These are phyloP conservation scores for Perkinsus olseni DNA, from an alignment of 169 alveolate genomes.

Conservation along the genomic window DNA sequence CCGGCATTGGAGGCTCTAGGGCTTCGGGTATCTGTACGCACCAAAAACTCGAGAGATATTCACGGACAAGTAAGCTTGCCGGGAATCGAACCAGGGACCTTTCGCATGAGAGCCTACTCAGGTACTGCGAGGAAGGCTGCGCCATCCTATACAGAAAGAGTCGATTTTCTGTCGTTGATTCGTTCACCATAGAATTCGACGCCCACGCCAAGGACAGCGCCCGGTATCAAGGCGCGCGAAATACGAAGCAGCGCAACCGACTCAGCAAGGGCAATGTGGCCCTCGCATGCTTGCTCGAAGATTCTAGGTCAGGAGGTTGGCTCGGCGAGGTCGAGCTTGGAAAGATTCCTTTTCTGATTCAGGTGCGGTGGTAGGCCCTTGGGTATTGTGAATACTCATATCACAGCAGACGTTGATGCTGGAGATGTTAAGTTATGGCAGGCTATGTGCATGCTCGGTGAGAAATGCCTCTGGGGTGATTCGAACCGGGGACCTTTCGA, in stretches of 20 bases:
- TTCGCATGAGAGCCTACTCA: too few species aligned
- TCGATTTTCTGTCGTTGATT: slow-evolving; percentile 42
- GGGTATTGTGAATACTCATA: slow-evolving; percentile 52
- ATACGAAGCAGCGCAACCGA: slow-evolving; percentile 40
- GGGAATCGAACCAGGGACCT: slow-evolving; percentile 30
- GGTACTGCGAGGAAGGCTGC: slow-evolving; percentile 54
- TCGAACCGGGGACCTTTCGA: slow-evolving; percentile 31
- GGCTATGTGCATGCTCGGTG: slow-evolving; percentile 16
- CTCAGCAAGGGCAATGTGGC: slow-evolving; percentile 54
- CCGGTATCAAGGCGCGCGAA: neutral
- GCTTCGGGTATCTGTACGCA: slow-evolving; percentile 45
- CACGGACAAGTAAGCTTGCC: slow-evolving; percentile 37
- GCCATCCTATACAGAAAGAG: slow-evolving; percentile 51
- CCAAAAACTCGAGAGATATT: slow-evolving; percentile 54
- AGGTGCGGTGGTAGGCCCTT: slow-evolving; percentile 20
- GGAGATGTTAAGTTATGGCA: slow-evolving; percentile 59
- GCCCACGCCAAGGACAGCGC: slow-evolving; percentile 39
- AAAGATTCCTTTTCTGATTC: too few species aligned
- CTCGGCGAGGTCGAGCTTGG: too few species aligned
- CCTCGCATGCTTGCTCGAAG: slow-evolving; percentile 43
- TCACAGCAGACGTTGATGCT: slow-evolving; percentile 56
- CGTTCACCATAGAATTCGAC: slow-evolving; percentile 47
- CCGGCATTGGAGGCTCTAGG: slow-evolving; percentile 44
- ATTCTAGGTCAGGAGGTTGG: slow-evolving; percentile 15
- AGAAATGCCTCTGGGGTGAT: slow-evolving; percentile 38